Percentiles rank a stretch among this genome's conserved stretches.
These are phyloP conservation scores for Monilinia vaccinii-corymbosi DNA, from an alignment of 2,329 filamentous ascomycete species.

Conservation along the genomic window DNA sequence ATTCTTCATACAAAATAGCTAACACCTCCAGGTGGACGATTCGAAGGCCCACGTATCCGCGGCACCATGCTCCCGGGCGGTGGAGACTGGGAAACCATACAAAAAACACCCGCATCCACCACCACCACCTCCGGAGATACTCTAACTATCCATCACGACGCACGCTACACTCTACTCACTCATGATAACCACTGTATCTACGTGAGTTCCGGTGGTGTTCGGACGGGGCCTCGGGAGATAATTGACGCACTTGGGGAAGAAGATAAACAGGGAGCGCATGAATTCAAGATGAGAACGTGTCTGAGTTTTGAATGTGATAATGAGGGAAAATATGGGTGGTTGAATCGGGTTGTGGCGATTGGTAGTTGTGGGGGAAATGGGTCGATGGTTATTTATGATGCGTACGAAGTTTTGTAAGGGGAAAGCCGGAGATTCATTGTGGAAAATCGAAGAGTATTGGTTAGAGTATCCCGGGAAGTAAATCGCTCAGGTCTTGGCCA, in stretches of 20 bases:
- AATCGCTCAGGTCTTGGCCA: not conserved
- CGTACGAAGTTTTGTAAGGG: constrained; percentile 10
- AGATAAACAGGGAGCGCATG: not conserved
- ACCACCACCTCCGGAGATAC: not conserved
- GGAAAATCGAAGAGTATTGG: not conserved
- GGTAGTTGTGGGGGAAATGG: constrained; percentile 13
- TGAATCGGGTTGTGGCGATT: constrained; percentile 18
- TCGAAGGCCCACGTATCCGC: constrained; percentile 7
- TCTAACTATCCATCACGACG: not conserved
- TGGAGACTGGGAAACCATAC: constrained; percentile 5
- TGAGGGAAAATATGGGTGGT: constrained; percentile 22
- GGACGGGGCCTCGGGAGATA: not conserved
- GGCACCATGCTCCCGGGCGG: not conserved
- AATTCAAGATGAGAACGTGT: constrained; percentile 27
- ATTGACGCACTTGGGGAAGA: not conserved
- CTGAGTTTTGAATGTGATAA: constrained; percentile 26
- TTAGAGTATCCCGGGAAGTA: not conserved
- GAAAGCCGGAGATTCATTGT: not conserved
- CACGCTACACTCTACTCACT: not conserved
- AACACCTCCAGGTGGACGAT: constrained; percentile 1
- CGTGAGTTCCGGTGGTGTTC: not conserved
- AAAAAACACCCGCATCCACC: constrained; percentile 8
- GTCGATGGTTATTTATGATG: constrained; percentile 14
- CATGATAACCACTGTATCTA: not conserved
- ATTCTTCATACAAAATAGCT: not conserved